phyloP scores from a whole-genome alignment of 495 filamentous ascomycete genomes.

The Aspergillus indologenus region DNA sequence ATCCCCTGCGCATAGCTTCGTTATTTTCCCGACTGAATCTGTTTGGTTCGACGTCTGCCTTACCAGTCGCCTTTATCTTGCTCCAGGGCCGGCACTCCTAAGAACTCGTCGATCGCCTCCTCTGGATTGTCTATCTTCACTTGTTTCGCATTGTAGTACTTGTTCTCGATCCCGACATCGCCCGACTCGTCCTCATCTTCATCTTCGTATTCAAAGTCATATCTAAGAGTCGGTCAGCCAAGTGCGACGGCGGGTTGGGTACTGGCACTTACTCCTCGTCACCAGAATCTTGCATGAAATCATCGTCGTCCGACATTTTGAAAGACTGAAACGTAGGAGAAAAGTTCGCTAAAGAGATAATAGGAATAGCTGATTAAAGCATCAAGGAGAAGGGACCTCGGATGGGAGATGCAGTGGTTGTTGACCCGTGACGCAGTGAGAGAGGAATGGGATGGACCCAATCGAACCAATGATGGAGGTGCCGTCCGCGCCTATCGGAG shows the following conservation, averaged over 20 bases:
- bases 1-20: slow-evolving; percentile 55
- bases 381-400: neutral
- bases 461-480: slow-evolving; percentile 8
- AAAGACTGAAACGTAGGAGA: neutral
- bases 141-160: slow-evolving; percentile 99
- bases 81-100: slow-evolving; percentile 80
- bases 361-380: neutral
- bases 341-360: neutral
- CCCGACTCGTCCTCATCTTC: slow-evolving; percentile 83
- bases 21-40: slow-evolving; percentile 17
- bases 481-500: slow-evolving; percentile 19
- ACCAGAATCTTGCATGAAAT: slow-evolving; percentile 98
- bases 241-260: slow-evolving; percentile 11
- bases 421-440: too few relatives aligned
- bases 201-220: slow-evolving; percentile 96
- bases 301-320: slow-evolving; percentile 90
- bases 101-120: slow-evolving; percentile 86
- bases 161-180: slow-evolving; percentile 96
- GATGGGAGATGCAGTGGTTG: too few relatives aligned
- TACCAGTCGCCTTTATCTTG: slow-evolving; percentile 91
- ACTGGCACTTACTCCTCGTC: slow-evolving; percentile 62
- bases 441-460: slow-evolving; percentile 4
- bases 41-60: slow-evolving; percentile 7
- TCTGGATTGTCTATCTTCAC: slow-evolving; percentile 84
- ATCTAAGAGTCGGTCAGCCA: slow-evolving; percentile 46